Evolutionary conservation across 2,329 filamentous ascomycete genomes (phyloP), one percentile per base, ranked within the genome.

Genomic region (Sporothrix pseudoabietina): DNA sequence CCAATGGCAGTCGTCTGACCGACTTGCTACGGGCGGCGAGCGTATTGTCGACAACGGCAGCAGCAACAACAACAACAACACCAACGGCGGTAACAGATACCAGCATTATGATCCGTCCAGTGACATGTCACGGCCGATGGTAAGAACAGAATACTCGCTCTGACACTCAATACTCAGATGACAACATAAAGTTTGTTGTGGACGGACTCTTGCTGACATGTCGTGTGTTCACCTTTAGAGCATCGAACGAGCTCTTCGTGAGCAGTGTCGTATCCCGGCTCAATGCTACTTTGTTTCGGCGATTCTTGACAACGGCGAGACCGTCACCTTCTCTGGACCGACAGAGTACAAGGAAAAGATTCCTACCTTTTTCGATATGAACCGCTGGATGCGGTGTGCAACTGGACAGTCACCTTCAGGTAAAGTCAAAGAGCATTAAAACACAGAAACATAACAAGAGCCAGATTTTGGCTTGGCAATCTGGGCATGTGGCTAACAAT

Each of bases 261-360:
- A 87, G 68, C 82, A 86, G 55, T 88, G 87, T 76, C 82, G 83
- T 52, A 86, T 89, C 63, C 83, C 85, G 1, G 84, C 83, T 12
- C 82, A 84, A 70, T 81, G 81, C 74, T 89, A 85, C 77, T 88
- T 89, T 75, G 81, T 89, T 47, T 86, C 84, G 12, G 84, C 83
- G 1, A 80, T 87, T 55, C 80, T 83, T 49, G 85, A 87, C 39
- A 85, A 86, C 73, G 85, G 85, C 26, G 81, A 82, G 19, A 77
- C 82, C 1, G 81, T 82, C 73, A 85, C 82, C 3, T 87, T 86
- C 72, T 82, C 83, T 3, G 84, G 84, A 2, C 84, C 85, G 0
- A 80, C 82, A 19, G 78, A 80, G 55, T 79, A 82, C 73, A 80
- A 83, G 73, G 77, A 81, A 71, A 77, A 83, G 71, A 78, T 85